A percentile compares a stretch with the other conserved stretches of the same genome.
Conservation (phyloP, 2,329 filamentous ascomycete species). For the Phoma sp. region DNA sequence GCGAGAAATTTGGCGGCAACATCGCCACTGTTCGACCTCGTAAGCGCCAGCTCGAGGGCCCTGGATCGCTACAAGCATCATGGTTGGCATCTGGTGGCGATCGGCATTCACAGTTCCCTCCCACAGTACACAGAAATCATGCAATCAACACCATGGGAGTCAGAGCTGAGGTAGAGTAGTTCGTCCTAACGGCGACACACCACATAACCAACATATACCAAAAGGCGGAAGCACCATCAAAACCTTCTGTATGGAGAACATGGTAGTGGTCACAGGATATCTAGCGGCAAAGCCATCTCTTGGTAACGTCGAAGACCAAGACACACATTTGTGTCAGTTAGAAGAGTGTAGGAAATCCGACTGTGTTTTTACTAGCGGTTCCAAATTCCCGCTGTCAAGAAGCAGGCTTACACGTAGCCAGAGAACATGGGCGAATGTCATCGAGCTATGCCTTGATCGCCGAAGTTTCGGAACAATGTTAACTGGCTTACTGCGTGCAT, state of each 20-base stretch:
- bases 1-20: neutral
- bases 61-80: neutral
- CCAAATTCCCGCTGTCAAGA: conserved; percentile 1
- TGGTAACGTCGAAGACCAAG: neutral
- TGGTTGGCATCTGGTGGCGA: neutral
- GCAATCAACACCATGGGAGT: neutral
- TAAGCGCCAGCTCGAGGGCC: neutral
- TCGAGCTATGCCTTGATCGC: neutral
- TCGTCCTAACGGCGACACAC: neutral
- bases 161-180: neutral
- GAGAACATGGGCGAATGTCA: conserved; percentile 1
- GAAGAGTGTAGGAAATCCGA: neutral
- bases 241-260: neutral
- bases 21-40: neutral
- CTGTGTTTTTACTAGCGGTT: neutral
- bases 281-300: neutral
- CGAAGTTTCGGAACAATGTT: conserved; percentile 1
- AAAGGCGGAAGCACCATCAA: neutral
- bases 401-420: conserved; percentile 1
- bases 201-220: neutral
- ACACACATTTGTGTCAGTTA: neutral
- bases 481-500: conserved; percentile 5
- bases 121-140: neutral
- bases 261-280: neutral
- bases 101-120: too few relatives aligned